Evolutionary conservation across 148 eudicot genomes (phyloP).

Genomic region (Chenopodium formosanum): DNA sequence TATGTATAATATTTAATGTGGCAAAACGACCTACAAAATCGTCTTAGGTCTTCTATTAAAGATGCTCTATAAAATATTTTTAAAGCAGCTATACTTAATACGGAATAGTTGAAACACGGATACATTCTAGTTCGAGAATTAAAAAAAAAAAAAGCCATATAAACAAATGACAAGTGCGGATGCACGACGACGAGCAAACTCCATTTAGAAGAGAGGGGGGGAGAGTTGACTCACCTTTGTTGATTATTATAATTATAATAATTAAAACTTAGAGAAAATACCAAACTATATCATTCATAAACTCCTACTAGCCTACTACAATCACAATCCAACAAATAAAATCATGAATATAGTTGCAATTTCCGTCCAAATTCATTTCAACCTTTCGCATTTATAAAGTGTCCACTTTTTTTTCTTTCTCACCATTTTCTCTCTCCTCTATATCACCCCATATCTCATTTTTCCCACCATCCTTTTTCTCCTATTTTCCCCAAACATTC

Average conservation of each 20-base stretch:
- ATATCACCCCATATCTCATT: background rate
- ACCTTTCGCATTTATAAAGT: conserved; percentile 20
- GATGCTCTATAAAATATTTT: no score
- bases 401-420: conserved; percentile 12
- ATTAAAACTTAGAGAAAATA: background rate
- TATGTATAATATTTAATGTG: no score
- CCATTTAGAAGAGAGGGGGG: no score
- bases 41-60: no score
- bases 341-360: conserved; percentile 13
- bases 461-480: background rate
- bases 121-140: no score
- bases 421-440: conserved; percentile 5
- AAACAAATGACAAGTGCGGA: background rate
- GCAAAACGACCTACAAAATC: no score
- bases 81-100: no score
- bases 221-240: background rate
- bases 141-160: no score
- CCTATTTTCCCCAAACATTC: background rate
- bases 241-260: no score
- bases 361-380: conserved; percentile 31
- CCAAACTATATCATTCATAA: no score
- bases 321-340: background rate
- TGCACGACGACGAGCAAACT: background rate
- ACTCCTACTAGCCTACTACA: background rate
- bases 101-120: no score